Evolutionary conservation across 1,139 yeast genomes (phyloP).

Genomic region (Protomyces lactucae-debilis): DNA sequence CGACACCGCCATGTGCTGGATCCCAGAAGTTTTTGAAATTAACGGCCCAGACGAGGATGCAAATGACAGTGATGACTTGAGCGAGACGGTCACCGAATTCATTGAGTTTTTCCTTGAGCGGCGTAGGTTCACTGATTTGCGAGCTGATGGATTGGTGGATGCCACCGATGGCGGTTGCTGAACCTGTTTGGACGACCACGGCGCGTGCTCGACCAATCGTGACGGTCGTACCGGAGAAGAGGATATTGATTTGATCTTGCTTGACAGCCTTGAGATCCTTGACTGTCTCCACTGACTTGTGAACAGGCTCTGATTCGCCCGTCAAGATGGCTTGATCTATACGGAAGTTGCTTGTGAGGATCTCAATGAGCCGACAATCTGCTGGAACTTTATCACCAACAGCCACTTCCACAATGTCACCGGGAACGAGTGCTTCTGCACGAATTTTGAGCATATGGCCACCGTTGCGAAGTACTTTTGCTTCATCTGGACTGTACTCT

Average conservation of each 20-base stretch:
- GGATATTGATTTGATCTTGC: conserved; percentile 48
- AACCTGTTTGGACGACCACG: conserved; percentile 45
- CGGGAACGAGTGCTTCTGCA: conserved; percentile 49
- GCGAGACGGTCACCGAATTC: conserved; percentile 44
- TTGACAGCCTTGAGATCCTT: conserved; percentile 42
- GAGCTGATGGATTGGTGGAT: conserved; percentile 43
- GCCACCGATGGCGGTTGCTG: conserved; percentile 47
- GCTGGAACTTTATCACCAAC: conserved; percentile 50
- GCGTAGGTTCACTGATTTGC: conserved; percentile 38
- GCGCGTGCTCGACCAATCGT: conserved; percentile 48
- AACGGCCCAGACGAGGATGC: conserved; percentile 47
- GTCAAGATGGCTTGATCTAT: conserved; percentile 51
- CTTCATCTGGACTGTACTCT: conserved; percentile 41
- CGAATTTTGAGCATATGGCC: conserved; percentile 42
- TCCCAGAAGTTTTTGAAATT: conserved; percentile 44
- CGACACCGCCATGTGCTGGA: conserved; percentile 43
- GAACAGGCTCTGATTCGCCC: conserved; percentile 48
- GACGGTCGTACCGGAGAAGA: conserved; percentile 47
- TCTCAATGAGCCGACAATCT: conserved; percentile 42
- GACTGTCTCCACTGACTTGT: conserved; percentile 39
- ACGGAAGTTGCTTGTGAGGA: conserved; percentile 43
- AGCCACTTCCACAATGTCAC: conserved; percentile 46
- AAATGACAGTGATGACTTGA: conserved; percentile 44
- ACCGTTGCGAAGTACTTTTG: conserved; percentile 44
- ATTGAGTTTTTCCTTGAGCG: conserved; percentile 42